These are phyloP conservation scores for Danielia oregonensis DNA, from an alignment of 805 yeast genomes.

Conservation along the genomic window DNA sequence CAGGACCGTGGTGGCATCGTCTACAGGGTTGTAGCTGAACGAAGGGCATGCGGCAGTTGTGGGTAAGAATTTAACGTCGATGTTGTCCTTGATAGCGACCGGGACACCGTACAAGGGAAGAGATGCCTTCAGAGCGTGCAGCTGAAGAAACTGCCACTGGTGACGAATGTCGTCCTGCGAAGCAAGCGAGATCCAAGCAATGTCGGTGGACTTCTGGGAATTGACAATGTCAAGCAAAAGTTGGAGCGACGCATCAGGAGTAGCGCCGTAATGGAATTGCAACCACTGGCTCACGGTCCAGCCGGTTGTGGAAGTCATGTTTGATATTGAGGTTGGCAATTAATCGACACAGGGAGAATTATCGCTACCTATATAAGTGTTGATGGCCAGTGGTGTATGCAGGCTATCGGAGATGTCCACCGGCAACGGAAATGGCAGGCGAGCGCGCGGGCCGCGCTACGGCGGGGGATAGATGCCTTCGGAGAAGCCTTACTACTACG, in stretches of 20 bases:
- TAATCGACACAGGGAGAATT: too few relatives aligned
- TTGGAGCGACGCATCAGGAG: slow-evolving; percentile 58
- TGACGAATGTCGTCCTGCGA: slow-evolving; percentile 56
- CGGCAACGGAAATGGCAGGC: too few relatives aligned
- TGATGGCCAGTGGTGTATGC: too few relatives aligned
- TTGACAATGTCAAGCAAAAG: slow-evolving; percentile 43
- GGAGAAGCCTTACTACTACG: too few relatives aligned
- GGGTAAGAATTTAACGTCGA: slow-evolving; percentile 74
- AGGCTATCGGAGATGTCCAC: too few relatives aligned
- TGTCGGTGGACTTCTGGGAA: slow-evolving; percentile 59
- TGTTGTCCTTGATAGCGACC: slow-evolving; percentile 90
- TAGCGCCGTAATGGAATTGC: slow-evolving; percentile 56
- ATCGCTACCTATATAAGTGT: too few relatives aligned
- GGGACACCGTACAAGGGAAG: slow-evolving; percentile 91
- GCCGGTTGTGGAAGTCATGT: slow-evolving; percentile 49
- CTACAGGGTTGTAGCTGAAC: slow-evolving; percentile 60
- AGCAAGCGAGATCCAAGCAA: slow-evolving; percentile 90
- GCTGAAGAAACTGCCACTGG: slow-evolving; percentile 77
- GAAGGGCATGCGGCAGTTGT: slow-evolving; percentile 98
- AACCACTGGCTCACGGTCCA: slow-evolving; percentile 86
- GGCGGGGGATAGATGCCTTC: too few relatives aligned
- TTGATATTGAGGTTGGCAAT: too few relatives aligned
- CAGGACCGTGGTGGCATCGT: slow-evolving; percentile 73
- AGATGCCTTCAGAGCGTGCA: slow-evolving; percentile 48
- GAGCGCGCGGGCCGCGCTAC: too few relatives aligned